Evolutionary conservation across 2,329 filamentous ascomycete species (phyloP).

Genomic region (Zasmidium angulare): DNA sequence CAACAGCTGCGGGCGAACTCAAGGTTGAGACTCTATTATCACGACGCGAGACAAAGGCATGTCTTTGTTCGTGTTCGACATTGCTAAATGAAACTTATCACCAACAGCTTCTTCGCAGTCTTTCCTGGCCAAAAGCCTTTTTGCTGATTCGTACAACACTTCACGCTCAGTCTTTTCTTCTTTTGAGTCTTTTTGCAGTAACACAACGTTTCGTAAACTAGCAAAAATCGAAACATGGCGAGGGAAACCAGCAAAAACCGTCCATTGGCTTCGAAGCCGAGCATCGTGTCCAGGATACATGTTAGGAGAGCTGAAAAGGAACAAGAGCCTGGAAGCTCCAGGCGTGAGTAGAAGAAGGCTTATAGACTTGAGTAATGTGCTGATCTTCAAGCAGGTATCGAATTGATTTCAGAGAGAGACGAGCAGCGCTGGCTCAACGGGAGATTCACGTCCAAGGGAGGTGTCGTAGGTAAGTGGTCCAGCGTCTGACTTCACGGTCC

Average conservation of each 20-base stretch:
- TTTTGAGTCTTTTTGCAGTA: too few relatives aligned
- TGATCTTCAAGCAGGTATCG: background rate
- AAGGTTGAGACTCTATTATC: background rate
- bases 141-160: too few relatives aligned
- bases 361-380: background rate
- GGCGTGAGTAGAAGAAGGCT: background rate
- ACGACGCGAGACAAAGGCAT: background rate
- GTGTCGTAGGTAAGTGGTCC: background rate
- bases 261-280: background rate
- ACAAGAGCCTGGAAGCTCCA: background rate
- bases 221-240: background rate
- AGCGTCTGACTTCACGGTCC: background rate
- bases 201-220: too few relatives aligned
- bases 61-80: background rate
- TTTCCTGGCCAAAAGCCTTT: background rate
- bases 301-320: background rate
- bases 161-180: too few relatives aligned
- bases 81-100: background rate
- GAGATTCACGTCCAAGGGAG: background rate
- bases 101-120: background rate
- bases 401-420: background rate
- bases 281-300: background rate
- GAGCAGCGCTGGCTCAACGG: background rate
- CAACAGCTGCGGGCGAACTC: background rate
- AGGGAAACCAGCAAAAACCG: background rate